phyloP scores from a whole-genome alignment of 768 basidiomycete genomes.

The Galerina marginata region DNA sequence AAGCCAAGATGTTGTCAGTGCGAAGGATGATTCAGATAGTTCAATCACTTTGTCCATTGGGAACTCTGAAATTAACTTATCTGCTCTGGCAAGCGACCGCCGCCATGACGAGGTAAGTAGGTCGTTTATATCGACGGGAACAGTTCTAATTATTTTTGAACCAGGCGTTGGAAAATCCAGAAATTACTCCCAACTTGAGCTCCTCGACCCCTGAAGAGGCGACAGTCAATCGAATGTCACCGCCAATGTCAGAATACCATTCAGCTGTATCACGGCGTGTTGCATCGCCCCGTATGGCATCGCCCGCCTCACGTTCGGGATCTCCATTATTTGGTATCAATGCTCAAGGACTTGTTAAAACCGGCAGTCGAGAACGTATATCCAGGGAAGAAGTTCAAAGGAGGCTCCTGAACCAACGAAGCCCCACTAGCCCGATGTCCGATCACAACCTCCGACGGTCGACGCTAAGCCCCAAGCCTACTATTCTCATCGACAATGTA shows the following conservation, averaged over 20 bases:
- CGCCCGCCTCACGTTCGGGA: conserved; percentile 25
- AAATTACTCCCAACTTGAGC: conserved; percentile 3
- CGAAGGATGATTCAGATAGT: conserved; percentile 32
- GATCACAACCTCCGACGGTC: conserved; percentile 5
- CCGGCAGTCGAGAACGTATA: conserved; percentile 30
- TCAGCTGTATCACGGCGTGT: conserved; percentile 19
- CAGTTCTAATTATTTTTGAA: not conserved
- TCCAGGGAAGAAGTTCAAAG: conserved; percentile 32
- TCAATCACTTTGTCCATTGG: conserved; percentile 34
- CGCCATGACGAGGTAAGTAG: conserved; percentile 20
- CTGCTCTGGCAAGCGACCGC: conserved; percentile 18
- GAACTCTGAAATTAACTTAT: conserved; percentile 34
- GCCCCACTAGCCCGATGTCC: conserved; percentile 21
- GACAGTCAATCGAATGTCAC: conserved; percentile 1
- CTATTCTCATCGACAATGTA: conserved; percentile 5
- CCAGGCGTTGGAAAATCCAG: conserved; percentile 16
- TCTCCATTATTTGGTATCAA: conserved; percentile 24
- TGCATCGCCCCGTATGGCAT: conserved; percentile 24
- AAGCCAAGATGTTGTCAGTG: conserved; percentile 20
- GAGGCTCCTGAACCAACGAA: conserved; percentile 26
- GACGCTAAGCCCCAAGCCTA: conserved; percentile 18
- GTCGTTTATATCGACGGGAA: not conserved
- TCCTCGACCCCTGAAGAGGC: not conserved
- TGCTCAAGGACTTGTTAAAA: conserved; percentile 17
- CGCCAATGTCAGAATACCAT: conserved; percentile 16